Evolutionary conservation across 805 yeast species (phyloP).

Genomic region (Suhomyces vadensis): DNA sequence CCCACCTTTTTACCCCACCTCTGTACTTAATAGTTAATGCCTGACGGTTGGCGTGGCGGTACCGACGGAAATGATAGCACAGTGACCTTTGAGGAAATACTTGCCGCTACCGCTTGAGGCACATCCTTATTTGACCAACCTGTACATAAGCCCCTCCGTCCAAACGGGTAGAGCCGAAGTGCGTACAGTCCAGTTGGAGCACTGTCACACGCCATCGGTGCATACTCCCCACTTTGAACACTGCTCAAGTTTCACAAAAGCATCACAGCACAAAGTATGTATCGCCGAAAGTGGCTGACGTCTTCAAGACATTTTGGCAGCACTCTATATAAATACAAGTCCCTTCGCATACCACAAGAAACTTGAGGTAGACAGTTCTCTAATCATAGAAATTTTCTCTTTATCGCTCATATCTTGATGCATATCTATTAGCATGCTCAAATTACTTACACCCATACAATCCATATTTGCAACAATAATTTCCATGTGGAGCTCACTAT

Average conservation of each 20-base stretch:
- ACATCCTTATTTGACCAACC: too few species aligned
- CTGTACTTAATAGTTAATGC: neutral
- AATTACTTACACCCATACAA: conserved; percentile 7
- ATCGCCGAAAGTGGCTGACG: neutral
- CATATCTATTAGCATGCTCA: neutral
- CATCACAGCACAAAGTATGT: neutral
- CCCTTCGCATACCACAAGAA: neutral
- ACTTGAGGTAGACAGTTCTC: too few species aligned
- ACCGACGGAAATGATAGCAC: neutral
- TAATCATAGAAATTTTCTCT: too few species aligned
- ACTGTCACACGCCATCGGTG: conserved; percentile 1
- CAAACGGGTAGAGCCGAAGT: neutral
- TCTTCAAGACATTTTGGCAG: neutral
- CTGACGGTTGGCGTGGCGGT: neutral
- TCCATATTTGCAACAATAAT: conserved; percentile 6
- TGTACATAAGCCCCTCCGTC: neutral
- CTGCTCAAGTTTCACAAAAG: neutral
- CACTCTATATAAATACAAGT: neutral
- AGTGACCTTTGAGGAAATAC: too few species aligned
- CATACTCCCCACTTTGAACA: neutral
- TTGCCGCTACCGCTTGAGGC: too few species aligned
- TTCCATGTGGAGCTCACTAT: conserved; percentile 5
- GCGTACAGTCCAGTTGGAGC: neutral
- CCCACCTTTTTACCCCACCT: conserved; percentile 1
- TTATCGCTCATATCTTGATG: neutral